These are phyloP conservation scores for Hypoxylon sp. DNA, from an alignment of 2,329 filamentous ascomycete species.

Conservation along the genomic window DNA sequence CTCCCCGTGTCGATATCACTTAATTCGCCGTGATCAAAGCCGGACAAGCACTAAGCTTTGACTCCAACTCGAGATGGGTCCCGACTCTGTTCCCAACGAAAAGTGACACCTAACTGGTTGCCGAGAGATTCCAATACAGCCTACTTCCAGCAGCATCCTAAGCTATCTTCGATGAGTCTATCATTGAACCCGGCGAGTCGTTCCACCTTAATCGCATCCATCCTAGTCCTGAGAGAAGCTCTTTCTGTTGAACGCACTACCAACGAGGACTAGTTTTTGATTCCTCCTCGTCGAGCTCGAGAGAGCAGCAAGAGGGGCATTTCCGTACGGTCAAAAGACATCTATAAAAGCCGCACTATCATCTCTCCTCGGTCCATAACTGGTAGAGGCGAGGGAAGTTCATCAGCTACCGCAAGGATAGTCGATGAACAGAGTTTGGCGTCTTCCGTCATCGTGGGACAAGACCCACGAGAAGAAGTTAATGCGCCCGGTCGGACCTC, in stretches of 20 bases:
- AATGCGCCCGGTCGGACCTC: conserved; percentile 72
- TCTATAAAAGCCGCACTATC: conserved; percentile 91
- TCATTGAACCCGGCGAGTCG: conserved; percentile 52
- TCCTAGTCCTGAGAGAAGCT: conserved; percentile 57
- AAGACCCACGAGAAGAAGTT: conserved; percentile 63
- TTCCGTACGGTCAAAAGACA: conserved; percentile 89
- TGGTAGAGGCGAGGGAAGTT: conserved; percentile 62
- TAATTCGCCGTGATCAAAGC: conserved; percentile 54
- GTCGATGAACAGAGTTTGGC: conserved; percentile 61
- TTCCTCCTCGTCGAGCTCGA: conserved; percentile 75
- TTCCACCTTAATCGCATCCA: conserved; percentile 38
- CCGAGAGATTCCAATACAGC: conserved; percentile 26
- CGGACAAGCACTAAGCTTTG: conserved; percentile 94
- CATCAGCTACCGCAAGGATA: conserved; percentile 51
- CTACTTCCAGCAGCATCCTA: conserved; percentile 35
- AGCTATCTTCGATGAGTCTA: conserved; percentile 46
- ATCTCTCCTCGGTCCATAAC: conserved; percentile 64
- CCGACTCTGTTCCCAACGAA: conserved; percentile 61
- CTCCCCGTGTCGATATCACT: conserved; percentile 28
- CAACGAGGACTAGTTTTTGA: conserved; percentile 95
- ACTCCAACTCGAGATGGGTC: conserved; percentile 94
- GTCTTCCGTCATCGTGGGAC: conserved; percentile 62
- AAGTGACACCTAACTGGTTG: conserved; percentile 41
- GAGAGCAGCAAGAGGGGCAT: conserved; percentile 72
- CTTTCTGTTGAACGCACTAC: conserved; percentile 88